A percentile compares a stretch with the other conserved stretches of the same genome.
phyloP scores from a whole-genome alignment of 306 rosid species.

The Prunus fruticosa region DNA sequence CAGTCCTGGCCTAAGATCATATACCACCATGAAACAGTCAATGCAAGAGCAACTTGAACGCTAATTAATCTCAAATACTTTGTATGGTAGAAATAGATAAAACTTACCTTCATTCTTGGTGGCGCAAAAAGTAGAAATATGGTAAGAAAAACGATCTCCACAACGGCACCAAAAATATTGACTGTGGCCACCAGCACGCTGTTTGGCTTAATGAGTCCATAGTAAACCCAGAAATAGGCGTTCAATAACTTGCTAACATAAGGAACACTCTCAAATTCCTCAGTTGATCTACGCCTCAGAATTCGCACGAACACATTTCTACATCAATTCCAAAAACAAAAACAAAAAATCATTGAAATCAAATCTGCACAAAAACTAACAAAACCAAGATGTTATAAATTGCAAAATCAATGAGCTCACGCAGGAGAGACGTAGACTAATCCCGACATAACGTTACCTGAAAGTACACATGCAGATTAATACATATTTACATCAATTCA shows the following conservation, averaged over 20 bases:
- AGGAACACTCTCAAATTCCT: constrained; percentile 37
- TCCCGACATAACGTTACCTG: constrained; percentile 31
- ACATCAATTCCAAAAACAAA: background rate
- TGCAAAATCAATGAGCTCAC: constrained; percentile 1
- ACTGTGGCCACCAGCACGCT: constrained; percentile 29
- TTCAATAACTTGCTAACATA: constrained; percentile 31
- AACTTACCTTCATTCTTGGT: constrained; percentile 34
- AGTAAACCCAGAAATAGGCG: constrained; percentile 34
- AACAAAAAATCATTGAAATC: background rate
- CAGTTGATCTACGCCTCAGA: constrained; percentile 26
- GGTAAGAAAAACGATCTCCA: constrained; percentile 26
- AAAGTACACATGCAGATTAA: background rate
- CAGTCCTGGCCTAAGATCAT: constrained; percentile 25
- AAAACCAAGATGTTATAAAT: background rate
- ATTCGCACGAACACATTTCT: constrained; percentile 28
- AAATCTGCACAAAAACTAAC: background rate
- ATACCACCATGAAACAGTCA: background rate
- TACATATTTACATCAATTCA: background rate
- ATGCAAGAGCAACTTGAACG: background rate
- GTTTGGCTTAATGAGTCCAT: constrained; percentile 26
- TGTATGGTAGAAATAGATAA: background rate
- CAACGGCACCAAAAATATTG: constrained; percentile 29
- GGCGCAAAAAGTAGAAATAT: constrained; percentile 31
- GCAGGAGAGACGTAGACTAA: constrained; percentile 33
- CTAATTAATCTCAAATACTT: background rate